These are phyloP conservation scores for Earliella scabrosa DNA, from an alignment of 1,284 basidiomycete genomes.

Conservation along the genomic window DNA sequence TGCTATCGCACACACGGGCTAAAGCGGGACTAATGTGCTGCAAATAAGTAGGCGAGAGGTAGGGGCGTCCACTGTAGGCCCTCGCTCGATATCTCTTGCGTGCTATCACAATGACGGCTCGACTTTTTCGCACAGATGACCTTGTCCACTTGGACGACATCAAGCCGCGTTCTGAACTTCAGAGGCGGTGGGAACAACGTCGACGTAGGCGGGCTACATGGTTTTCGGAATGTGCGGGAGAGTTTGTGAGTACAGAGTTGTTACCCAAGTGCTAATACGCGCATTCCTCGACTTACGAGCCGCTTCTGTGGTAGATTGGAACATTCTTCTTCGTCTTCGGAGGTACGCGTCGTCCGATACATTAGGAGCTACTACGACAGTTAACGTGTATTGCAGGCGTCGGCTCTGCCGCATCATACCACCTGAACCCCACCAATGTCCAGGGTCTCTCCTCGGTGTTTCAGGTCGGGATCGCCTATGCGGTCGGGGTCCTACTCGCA, in stretches of 20 bases:
- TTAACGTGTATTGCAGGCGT: too few relatives aligned
- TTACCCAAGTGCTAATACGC: slow-evolving; percentile 36
- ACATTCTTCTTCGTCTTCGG: slow-evolving; percentile 54
- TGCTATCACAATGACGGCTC: not conserved
- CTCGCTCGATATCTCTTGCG: not conserved
- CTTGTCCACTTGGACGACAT: slow-evolving; percentile 19
- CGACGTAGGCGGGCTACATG: slow-evolving; percentile 52
- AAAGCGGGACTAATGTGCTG: too few relatives aligned
- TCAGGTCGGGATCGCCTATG: slow-evolving; percentile 64
- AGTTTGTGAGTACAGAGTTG: slow-evolving; percentile 52
- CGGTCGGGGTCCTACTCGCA: slow-evolving; percentile 62
- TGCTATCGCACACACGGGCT: not conserved
- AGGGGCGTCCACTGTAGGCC: too few relatives aligned
- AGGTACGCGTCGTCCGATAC: too few relatives aligned
- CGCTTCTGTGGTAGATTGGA: slow-evolving; percentile 30
- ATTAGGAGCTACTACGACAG: too few relatives aligned
- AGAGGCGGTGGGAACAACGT: slow-evolving; percentile 54
- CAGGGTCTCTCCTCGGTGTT: slow-evolving; percentile 50
- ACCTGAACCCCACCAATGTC: slow-evolving; percentile 45
- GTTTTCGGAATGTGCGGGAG: slow-evolving; percentile 58
- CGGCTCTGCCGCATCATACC: slow-evolving; percentile 55
- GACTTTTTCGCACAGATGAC: not conserved
- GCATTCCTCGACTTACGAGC: slow-evolving; percentile 23
- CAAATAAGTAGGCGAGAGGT: too few relatives aligned
- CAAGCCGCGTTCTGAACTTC: slow-evolving; percentile 37